Evolutionary conservation across 129 eudicot genomes (phyloP), one percentile per base, ranked within the genome.

Genomic region (Ambrosia trifida): DNA sequence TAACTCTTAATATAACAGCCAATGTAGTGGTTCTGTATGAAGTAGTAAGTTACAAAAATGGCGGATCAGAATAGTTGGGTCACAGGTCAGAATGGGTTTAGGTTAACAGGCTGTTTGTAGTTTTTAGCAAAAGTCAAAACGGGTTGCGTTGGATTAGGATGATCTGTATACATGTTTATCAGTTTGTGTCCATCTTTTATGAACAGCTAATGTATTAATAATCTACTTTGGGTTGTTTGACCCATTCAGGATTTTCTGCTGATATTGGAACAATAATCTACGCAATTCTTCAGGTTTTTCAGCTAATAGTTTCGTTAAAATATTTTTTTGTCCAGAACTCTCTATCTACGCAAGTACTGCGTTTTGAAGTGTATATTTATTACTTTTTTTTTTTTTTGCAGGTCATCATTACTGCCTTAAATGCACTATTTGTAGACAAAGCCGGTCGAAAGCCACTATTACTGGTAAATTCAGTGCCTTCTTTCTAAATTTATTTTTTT

Each of bases 401-500:
- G 95, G 85, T 88, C 56, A 68, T 81, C 5, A 41, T 93, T 74
- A 93, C 98, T 44, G 95, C 83, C 64, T 54, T 83, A 20, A 92
- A 86, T 61, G 91, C 98, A 56, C 56, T 82, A 49, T 81, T 89
- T 51, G 85, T 93, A 3, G 98, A 93, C 82, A 93, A 79, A 80
- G 89, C 91, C n/a, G 98, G 98, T 79, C 83, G 96, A 77, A 93
- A 89, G 79, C 98, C 98, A 59, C 86, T 89, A 57, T 54, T 93
- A 76, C 78, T 93, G 92, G 98, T 93, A 87, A 63, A 72, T 43
- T 28, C 35, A 75, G 46, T 3, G 68, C n/a, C n/a, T n/a, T n/a
- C n/a, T n/a, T n/a, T n/a, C n/a, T n/a, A n/a, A n/a, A n/a, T n/a
- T n/a, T n/a, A n/a, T n/a, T n/a, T n/a, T n/a, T n/a, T n/a, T n/a